Base-by-base conservation (phyloP, 257 asterid species). In the Datura wrightii region DNA sequence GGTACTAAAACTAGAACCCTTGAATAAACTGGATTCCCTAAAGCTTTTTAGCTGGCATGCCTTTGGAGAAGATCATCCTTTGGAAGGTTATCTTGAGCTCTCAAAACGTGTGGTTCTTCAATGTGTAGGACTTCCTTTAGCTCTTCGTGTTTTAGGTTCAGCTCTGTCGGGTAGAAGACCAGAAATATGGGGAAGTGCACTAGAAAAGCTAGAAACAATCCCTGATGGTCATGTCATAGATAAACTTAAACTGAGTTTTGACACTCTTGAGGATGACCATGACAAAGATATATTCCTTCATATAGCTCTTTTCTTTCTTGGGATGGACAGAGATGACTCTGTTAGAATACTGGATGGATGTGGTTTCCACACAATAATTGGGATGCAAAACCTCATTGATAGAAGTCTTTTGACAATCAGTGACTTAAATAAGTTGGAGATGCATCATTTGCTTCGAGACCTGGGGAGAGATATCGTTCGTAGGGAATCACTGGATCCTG, bases 181-280 rank as follows among this genome's bases (percentile, higher is more conserved):
- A 67, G 82, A 83, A 36, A 14, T 50, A 31, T 83, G 82, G 85
- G 71, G 52, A 50, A 39, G 69, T 69, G 55, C 71, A 53, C 8
- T 83, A 53, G 62, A 70, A 56, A 83, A 83, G 53, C 63, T 83
- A 72, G 82, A 83, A 83, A 78, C 82, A 70, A 83, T 70, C 63
- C 85, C 82, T n/a, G 41, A 53, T 11, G 37, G 37, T 70, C 67
- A 42, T 53, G 63, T 83, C 82, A 44, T 70, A 36, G 44, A 54
- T 18, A 83, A 83, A 18, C 82, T 83, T 11, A 41, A 69, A 83
- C 52, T 83, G 52, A 83, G 85, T 44, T 70, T 34, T 39, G 54
- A 70, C 31, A 18, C 85, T 53, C 62, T 83, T 41, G 56, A 83
- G 42, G 85, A 83, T 70, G 85, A 54, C 18, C 81, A 54, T 24